Evolutionary conservation across 192 early-diverging fungal genomes (phyloP).

Genomic region (Umbelopsis ramanniana): DNA sequence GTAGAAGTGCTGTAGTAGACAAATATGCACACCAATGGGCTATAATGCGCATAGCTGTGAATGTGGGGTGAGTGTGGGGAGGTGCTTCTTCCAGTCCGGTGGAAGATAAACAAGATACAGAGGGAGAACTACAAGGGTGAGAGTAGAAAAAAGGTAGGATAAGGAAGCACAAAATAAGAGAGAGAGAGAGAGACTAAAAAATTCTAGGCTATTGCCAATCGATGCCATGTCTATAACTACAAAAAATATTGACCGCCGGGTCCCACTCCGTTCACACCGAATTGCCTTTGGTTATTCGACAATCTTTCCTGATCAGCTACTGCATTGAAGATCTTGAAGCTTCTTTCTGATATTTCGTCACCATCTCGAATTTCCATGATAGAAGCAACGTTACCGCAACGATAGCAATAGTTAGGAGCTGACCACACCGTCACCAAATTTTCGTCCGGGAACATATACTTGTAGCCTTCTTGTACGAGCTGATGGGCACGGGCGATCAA

Average conservation of each 20-base stretch:
- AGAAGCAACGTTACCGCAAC: conserved; percentile 96
- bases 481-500: conserved; percentile 97
- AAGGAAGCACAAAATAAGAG: neutral
- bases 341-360: conserved; percentile 76
- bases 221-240: conserved; percentile 22
- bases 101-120: conserved; percentile 23
- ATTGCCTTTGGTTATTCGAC: conserved; percentile 30
- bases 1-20: conserved; percentile 5
- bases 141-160: neutral
- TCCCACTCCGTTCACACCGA: conserved; percentile 40
- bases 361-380: conserved; percentile 87
- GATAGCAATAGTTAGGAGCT: conserved; percentile 93
- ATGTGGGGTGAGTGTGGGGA: no score
- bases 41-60: neutral
- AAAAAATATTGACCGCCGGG: conserved; percentile 48
- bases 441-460: conserved; percentile 92
- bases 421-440: conserved; percentile 97
- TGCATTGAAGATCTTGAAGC: conserved; percentile 96
- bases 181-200: neutral
- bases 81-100: conserved; percentile 18
- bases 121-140: neutral
- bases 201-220: conserved; percentile 12
- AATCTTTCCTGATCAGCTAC: conserved; percentile 90
- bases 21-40: conserved; percentile 16
- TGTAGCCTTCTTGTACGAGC: conserved; percentile 97